These are phyloP conservation scores for Oryza rufipogon DNA, from an alignment of 176 grass and related monocot species.

Conservation along the genomic window DNA sequence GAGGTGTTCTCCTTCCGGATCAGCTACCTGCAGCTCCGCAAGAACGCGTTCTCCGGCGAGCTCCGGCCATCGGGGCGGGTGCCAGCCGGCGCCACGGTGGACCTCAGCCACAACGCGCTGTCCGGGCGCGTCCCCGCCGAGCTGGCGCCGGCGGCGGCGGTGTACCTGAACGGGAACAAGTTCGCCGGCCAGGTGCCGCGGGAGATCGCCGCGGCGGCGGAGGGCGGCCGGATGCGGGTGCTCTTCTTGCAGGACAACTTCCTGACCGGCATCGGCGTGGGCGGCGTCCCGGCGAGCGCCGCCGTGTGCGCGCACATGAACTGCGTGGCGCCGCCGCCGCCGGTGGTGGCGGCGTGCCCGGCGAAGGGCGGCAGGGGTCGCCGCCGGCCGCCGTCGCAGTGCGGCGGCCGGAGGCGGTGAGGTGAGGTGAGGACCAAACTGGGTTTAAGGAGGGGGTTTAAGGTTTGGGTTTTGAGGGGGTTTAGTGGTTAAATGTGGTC, in stretches of 20 bases:
- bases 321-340: slow-evolving; percentile 66
- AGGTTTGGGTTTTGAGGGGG: not conserved
- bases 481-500: slow-evolving; percentile 35
- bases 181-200: slow-evolving; percentile 56
- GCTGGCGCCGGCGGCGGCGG: slow-evolving; percentile 48
- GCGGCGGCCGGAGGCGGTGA: slow-evolving; percentile 51
- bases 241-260: slow-evolving; percentile 92
- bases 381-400: slow-evolving; percentile 62
- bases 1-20: slow-evolving; percentile 64
- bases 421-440: not conserved
- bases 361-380: slow-evolving; percentile 61
- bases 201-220: slow-evolving; percentile 55
- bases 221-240: slow-evolving; percentile 63
- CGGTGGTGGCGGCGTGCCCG: slow-evolving; percentile 50
- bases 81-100: slow-evolving; percentile 56
- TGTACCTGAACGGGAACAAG: slow-evolving; percentile 78
- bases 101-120: slow-evolving; percentile 82
- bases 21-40: slow-evolving; percentile 64
- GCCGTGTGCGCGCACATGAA: slow-evolving; percentile 77
- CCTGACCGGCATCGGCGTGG: slow-evolving; percentile 51
- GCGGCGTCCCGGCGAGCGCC: slow-evolving; percentile 50
- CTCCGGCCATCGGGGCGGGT: slow-evolving; percentile 49
- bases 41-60: slow-evolving; percentile 70
- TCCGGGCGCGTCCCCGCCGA: slow-evolving; percentile 60
- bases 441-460: slow-evolving; percentile 14